These are phyloP conservation scores for Truncatella angustata DNA, from an alignment of 2,329 filamentous ascomycete species.

Conservation along the genomic window DNA sequence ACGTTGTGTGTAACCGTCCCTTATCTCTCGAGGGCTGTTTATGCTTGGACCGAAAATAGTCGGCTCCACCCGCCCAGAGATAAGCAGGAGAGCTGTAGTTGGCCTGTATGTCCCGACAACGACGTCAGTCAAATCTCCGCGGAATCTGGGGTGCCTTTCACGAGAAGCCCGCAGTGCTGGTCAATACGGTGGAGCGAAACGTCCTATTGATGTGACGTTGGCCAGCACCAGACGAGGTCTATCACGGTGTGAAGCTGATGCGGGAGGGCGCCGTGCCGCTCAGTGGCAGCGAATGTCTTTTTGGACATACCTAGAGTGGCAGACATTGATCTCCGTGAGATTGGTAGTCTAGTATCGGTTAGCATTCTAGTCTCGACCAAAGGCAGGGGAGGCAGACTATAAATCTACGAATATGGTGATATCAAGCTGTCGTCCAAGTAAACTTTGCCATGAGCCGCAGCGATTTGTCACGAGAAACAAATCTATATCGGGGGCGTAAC, in stretches of 20 bases:
- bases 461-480: conserved; percentile 5
- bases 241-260: no score
- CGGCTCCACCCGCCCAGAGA: conserved; percentile 16
- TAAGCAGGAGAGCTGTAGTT: conserved; percentile 21
- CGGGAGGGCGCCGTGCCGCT: no score
- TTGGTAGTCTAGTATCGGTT: no score
- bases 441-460: background rate
- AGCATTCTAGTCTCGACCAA: background rate
- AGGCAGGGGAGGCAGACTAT: background rate
- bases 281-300: no score
- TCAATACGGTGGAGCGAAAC: background rate
- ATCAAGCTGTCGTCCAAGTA: background rate
- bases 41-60: conserved; percentile 12
- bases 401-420: background rate
- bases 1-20: background rate
- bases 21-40: conserved; percentile 7
- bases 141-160: background rate
- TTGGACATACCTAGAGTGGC: no score
- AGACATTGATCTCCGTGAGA: no score
- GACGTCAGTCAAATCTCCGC: conserved; percentile 6
- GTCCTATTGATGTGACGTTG: background rate
- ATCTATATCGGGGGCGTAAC: background rate
- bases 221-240: background rate
- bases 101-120: conserved; percentile 10
- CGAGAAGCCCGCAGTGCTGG: background rate